Conservation (phyloP, 73 alveolate species). For the Strombidium stylifer region DNA sequence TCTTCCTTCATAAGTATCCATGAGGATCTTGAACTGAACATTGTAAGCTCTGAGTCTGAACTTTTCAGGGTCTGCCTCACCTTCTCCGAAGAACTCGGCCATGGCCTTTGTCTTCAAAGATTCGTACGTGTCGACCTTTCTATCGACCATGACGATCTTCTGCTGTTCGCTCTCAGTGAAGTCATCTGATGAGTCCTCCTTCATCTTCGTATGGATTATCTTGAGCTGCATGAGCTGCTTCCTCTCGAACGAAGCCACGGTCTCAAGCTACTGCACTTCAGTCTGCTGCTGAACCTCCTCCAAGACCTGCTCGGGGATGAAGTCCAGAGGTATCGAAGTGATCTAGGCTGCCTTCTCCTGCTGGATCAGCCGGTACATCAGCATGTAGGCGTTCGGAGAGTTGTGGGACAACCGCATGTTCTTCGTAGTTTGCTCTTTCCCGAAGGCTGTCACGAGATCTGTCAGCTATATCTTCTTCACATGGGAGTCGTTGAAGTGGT, state of each 20-base stretch:
- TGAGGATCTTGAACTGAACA: constrained; percentile 15
- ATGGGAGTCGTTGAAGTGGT: constrained; percentile 83
- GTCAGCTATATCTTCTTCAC: constrained; percentile 72
- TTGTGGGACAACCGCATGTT: too few relatives aligned
- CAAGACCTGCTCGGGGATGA: constrained; percentile 2
- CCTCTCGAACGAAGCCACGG: not conserved
- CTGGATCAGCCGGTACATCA: constrained; percentile 78
- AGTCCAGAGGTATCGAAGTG: not conserved
- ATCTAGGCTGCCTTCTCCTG: constrained; percentile 4
- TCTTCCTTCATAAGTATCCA: constrained; percentile 37
- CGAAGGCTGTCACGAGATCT: constrained; percentile 68
- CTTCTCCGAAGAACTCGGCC: constrained; percentile 4
- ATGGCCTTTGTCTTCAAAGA: not conserved
- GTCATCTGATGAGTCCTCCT: too few relatives aligned
- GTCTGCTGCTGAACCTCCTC: constrained; percentile 5
- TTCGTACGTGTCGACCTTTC: constrained; percentile 13
- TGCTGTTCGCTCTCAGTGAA: too few relatives aligned
- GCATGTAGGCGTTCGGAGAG: constrained; percentile 85
- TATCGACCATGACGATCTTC: constrained; percentile 9
- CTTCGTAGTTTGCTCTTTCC: constrained; percentile 65
- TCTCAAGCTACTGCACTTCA: not conserved
- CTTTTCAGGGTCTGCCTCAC: not conserved
- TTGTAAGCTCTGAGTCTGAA: constrained; percentile 25
- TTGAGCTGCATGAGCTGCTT: constrained; percentile 26
- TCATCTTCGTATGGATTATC: constrained; percentile 5